Evolutionary conservation across 306 rosid genomes (phyloP).

Genomic region (Morella rubra): DNA sequence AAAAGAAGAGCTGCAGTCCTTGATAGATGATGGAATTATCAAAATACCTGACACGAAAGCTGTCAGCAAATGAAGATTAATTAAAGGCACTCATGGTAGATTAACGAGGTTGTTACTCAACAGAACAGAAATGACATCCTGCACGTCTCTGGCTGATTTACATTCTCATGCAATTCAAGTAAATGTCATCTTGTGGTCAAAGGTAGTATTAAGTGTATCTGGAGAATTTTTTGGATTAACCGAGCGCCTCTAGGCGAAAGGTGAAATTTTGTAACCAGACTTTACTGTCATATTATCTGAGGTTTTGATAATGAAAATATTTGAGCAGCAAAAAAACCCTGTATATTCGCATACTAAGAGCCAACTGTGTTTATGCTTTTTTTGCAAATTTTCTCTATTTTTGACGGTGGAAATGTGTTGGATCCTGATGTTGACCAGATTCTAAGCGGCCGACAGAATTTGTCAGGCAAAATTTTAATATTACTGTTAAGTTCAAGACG

Average conservation of each 20-base stretch:
- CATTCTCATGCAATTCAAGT: neutral
- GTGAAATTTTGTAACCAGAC: slow-evolving; percentile 27
- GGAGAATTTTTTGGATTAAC: slow-evolving; percentile 1
- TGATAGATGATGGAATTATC: slow-evolving; percentile 63
- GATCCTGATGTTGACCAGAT: too few relatives aligned
- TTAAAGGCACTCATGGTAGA: slow-evolving; percentile 17
- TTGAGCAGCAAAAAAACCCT: neutral
- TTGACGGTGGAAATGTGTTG: too few relatives aligned
- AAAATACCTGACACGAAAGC: slow-evolving; percentile 36
- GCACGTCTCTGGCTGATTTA: slow-evolving; percentile 17
- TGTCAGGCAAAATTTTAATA: too few relatives aligned
- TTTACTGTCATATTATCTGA: slow-evolving; percentile 13
- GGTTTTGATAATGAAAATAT: slow-evolving; percentile 13
- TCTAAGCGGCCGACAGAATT: too few relatives aligned
- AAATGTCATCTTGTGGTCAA: neutral
- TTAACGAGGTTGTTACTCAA: slow-evolving; percentile 8
- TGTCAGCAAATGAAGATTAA: slow-evolving; percentile 11
- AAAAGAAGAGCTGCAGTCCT: slow-evolving; percentile 61
- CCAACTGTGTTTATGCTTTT: neutral
- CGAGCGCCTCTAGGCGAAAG: slow-evolving; percentile 22
- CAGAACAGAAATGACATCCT: neutral
- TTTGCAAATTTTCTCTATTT: neutral
- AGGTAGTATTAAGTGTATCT: neutral
- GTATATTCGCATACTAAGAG: neutral
- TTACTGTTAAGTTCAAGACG: too few relatives aligned